These are phyloP conservation scores for Flaveria bidentis DNA, from an alignment of 129 eudicot genomes.

Conservation along the genomic window DNA sequence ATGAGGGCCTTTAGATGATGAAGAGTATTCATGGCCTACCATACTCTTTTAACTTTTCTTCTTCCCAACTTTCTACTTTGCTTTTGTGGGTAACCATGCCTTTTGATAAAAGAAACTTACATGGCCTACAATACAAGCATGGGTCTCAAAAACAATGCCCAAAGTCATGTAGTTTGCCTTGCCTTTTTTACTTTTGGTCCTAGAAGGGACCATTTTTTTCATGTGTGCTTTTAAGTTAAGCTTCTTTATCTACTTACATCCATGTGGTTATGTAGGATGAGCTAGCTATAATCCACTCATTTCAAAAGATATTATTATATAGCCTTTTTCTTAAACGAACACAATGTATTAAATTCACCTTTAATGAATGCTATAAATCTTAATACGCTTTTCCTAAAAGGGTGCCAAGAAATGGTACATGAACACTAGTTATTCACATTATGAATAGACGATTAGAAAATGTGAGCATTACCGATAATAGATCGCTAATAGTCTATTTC, in stretches of 20 bases:
- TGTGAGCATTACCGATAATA: too few species aligned
- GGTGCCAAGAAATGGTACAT: too few species aligned
- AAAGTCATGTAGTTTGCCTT: conserved; percentile 29
- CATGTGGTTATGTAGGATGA: conserved; percentile 39
- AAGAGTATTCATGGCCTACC: conserved; percentile 28
- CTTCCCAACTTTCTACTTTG: conserved; percentile 27
- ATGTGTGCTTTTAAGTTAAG: conserved; percentile 43
- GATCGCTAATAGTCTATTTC: too few species aligned
- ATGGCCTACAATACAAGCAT: conserved; percentile 42
- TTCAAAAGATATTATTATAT: background rate
- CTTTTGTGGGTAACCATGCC: conserved; percentile 31
- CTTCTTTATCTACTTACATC: conserved; percentile 35
- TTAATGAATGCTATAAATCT: background rate
- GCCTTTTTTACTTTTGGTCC: conserved; percentile 39
- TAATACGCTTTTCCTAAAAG: background rate
- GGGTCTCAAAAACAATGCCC: conserved; percentile 35
- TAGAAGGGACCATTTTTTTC: conserved; percentile 42
- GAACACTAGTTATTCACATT: too few species aligned
- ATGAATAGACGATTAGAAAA: too few species aligned
- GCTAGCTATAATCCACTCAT: conserved; percentile 26
- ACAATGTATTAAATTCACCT: background rate
- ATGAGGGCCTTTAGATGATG: conserved; percentile 27
- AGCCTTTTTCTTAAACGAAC: background rate
- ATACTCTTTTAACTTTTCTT: conserved; percentile 23
- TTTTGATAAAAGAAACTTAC: conserved; percentile 38